Evolutionary conservation across 139 green algal genomes (phyloP).

Genomic region (Zygnema circumcarinatum): DNA sequence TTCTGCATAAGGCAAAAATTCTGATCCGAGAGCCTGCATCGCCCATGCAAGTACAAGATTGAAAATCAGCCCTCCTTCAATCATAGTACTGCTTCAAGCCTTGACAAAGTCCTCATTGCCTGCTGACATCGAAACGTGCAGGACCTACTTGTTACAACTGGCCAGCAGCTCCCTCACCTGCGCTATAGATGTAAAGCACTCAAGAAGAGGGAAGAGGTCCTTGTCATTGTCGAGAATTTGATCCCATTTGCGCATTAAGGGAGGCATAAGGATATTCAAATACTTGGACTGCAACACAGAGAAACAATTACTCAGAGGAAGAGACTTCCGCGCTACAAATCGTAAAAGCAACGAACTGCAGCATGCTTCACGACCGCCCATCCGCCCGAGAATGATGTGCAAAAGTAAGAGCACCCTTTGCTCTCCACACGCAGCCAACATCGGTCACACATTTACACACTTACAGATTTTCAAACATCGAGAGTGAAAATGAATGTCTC

Average conservation of each 20-base stretch:
- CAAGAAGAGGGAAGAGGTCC: conserved; percentile 84
- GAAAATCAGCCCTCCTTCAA: not conserved
- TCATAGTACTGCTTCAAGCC: too few relatives aligned
- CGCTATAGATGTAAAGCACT: conserved; percentile 76
- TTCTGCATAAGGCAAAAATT: conserved; percentile 70
- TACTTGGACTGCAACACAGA: conserved; percentile 39
- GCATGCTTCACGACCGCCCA: too few relatives aligned
- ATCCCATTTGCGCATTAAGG: conserved; percentile 67
- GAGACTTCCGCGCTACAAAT: not conserved
- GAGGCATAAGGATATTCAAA: conserved; percentile 63
- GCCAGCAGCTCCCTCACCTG: conserved; percentile 35
- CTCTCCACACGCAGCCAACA: too few relatives aligned
- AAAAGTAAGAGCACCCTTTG: too few relatives aligned
- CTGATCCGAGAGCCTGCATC: conserved; percentile 57
- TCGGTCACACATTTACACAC: too few relatives aligned
- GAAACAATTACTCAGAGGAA: not conserved
- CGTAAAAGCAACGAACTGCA: conserved; percentile 1
- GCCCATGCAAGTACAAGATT: not conserved
- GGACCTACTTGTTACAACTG: too few relatives aligned
- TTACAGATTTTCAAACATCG: too few relatives aligned
- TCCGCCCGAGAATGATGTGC: too few relatives aligned
- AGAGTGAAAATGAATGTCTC: too few relatives aligned
- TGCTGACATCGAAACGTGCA: too few relatives aligned
- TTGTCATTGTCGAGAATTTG: conserved; percentile 67
- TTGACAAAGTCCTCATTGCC: too few relatives aligned